Conservation (phyloP, 176 grass and related monocot genomes). For the Puccinellia tenuiflora region DNA sequence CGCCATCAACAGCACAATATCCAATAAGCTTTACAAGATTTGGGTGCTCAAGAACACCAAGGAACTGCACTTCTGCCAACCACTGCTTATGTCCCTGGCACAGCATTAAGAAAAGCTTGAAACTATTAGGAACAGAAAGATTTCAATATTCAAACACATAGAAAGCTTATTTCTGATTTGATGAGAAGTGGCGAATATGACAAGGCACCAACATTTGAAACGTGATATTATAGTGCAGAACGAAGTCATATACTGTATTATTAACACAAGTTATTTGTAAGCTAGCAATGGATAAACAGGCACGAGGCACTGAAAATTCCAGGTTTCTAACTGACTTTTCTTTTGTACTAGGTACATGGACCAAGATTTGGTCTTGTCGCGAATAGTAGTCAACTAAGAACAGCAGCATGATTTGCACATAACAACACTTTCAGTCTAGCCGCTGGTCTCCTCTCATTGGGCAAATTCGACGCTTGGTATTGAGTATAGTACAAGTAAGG, state of each 20-base stretch:
- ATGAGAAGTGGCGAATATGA: neutral
- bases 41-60: constrained; percentile 85
- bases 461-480: too few species aligned
- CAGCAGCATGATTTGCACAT: constrained; percentile 7
- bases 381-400: constrained; percentile 27
- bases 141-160: neutral
- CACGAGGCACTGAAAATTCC: neutral
- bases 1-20: constrained; percentile 73
- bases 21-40: constrained; percentile 93
- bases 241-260: neutral
- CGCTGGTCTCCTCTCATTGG: constrained; percentile 9
- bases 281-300: neutral
- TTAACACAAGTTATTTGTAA: neutral
- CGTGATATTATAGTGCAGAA: neutral
- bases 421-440: constrained; percentile 3
- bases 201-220: neutral
- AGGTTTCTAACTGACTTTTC: constrained; percentile 13
- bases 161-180: neutral
- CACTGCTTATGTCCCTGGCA: constrained; percentile 92
- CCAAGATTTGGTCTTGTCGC: constrained; percentile 9
- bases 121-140: neutral
- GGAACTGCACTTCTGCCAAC: constrained; percentile 95
- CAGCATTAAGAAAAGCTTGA: constrained; percentile 14
- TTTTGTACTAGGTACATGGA: neutral
- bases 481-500: too few species aligned